A percentile compares a stretch with the other conserved stretches of the same genome.
phyloP scores from a whole-genome alignment of 78 protist genomes.

The Creolimax fragrantissima region DNA sequence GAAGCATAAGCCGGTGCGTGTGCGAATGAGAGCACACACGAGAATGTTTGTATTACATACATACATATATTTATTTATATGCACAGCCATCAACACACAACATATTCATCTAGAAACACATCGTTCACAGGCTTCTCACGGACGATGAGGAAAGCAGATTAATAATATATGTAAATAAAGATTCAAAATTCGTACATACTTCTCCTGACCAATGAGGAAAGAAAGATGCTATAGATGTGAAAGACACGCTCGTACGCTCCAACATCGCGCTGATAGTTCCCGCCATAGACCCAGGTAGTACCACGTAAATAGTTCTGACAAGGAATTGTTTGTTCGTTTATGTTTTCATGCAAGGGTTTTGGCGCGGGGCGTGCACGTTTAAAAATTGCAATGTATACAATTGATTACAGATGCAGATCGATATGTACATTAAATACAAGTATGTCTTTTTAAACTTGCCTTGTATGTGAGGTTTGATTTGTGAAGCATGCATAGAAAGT shows the following conservation, averaged over 20 bases:
- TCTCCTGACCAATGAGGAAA: background rate
- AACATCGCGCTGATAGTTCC: background rate
- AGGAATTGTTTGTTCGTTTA: too few species aligned
- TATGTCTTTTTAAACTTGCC: background rate
- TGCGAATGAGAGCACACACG: background rate
- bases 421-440: background rate
- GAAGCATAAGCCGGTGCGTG: background rate
- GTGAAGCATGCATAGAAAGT: background rate
- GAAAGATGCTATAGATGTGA: background rate
- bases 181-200: background rate
- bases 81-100: background rate
- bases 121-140: too few species aligned
- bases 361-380: background rate
- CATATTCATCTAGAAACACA: background rate
- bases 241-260: background rate
- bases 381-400: background rate
- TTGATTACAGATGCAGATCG: background rate
- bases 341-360: too few species aligned
- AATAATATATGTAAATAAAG: background rate
- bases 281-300: background rate
- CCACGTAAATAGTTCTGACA: background rate
- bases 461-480: background rate
- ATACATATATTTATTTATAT: background rate
- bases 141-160: too few species aligned
- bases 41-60: background rate